Evolutionary conservation across 176 grass and related monocot species (phyloP), one percentile per base, ranked within the genome.

Genomic region (Eleusine indica): DNA sequence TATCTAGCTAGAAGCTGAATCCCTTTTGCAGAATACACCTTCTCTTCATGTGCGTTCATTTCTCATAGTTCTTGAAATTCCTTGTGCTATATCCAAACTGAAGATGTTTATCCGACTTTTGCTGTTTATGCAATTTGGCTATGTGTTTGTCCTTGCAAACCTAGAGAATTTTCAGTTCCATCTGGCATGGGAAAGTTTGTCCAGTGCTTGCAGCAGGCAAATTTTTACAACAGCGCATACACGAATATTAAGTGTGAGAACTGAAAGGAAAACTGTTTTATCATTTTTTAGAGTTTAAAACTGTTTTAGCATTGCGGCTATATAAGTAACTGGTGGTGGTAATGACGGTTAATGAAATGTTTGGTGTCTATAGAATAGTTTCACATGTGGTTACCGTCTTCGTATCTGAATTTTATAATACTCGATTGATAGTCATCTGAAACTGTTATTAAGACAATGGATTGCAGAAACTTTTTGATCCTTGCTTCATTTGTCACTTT

Each of bases 141-240:
- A 6, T 86, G 1, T 35, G 9, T 29, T 21, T 53, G 3, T 29
- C 29, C 51, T 21, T 68, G 39, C 14, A 81, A 21, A 60, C 62
- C 13, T 28, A 28, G 47, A 81, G 14, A 81, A 68, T 58, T 40
- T 61, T 87, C 9, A 75, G 32, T 68, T 48, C 6, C 32, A 75
- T 38, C 9, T 39, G 18, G 62, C 49, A 75, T 1, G 38, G 30
- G 40, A 12, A 71, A 77, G 39, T 71, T 66, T 37, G n/a, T 29
- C 16, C 21, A 61, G 9, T 63, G 66, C 41, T 14, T 63, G 66
- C 41, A 71, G 17, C 68, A 73, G 28, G 47, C 5, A 60, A 81
- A 66, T 70, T 46, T n/a, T n/a, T n/a, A n/a, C 56, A 60, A n/a
- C 48, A 51, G 47, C 12, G 9, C 47, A 48, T 51, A 46, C 43